Percentiles rank a stretch among this genome's conserved stretches.
Evolutionary conservation across 2,329 filamentous ascomycete species (phyloP).

Genomic region (Beauveria rudraprayagi): DNA sequence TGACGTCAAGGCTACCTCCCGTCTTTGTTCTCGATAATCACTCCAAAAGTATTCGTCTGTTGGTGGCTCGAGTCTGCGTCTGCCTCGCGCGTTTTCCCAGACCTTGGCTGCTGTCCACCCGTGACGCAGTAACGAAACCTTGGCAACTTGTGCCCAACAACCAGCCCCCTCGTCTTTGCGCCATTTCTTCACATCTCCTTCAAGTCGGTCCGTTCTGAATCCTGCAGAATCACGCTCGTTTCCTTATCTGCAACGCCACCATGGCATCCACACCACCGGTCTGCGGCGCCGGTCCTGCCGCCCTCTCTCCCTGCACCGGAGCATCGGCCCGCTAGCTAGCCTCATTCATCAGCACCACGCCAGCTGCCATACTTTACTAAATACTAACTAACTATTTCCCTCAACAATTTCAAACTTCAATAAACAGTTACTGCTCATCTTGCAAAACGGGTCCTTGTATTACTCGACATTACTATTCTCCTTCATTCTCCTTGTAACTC

Average conservation of each 20-base stretch:
- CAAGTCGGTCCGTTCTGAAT: slow-evolving; percentile 1
- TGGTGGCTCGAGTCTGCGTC: no score
- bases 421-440: not conserved
- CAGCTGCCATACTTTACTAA: not conserved
- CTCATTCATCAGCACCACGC: slow-evolving; percentile 6
- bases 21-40: not conserved
- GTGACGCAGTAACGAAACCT: no score
- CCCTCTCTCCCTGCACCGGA: not conserved
- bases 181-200: not conserved
- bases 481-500: not conserved
- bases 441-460: not conserved
- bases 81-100: no score
- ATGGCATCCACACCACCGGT: not conserved
- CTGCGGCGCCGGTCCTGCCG: not conserved
- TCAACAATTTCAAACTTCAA: not conserved
- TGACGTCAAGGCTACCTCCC: not conserved
- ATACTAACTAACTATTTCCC: not conserved
- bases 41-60: no score
- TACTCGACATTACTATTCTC: not conserved
- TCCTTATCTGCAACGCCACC: not conserved
- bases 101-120: no score
- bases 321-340: slow-evolving; percentile 7
- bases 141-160: not conserved
- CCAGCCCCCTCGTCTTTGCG: not conserved
- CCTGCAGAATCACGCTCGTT: not conserved